Percentiles rank a stretch among this genome's conserved stretches.
These are phyloP conservation scores for Fragilaria crotonensis DNA, from an alignment of 108 stramenopile species.

Conservation along the genomic window DNA sequence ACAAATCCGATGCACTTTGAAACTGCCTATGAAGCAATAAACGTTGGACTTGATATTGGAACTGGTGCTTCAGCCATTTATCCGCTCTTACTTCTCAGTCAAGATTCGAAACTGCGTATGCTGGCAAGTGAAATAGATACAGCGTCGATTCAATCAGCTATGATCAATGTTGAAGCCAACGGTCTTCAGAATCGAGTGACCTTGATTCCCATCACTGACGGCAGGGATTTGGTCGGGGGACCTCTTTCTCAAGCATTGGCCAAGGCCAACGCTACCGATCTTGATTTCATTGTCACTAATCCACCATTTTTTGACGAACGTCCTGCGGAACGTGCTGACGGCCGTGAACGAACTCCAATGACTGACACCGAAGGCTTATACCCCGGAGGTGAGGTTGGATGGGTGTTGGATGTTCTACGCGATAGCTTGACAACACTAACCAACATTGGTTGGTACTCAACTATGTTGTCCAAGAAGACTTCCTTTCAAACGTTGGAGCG, in stretches of 20 bases:
- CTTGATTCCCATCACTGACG: slow-evolving; percentile 30
- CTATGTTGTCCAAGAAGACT: slow-evolving; percentile 75
- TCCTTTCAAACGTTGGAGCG: slow-evolving; percentile 34
- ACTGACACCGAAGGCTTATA: slow-evolving; percentile 58
- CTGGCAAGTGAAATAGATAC: slow-evolving; percentile 82
- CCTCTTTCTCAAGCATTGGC: slow-evolving; percentile 4
- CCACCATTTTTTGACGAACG: slow-evolving; percentile 85
- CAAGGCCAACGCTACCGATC: neutral
- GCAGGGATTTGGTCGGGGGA: neutral
- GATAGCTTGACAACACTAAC: slow-evolving; percentile 44
- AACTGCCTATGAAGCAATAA: neutral
- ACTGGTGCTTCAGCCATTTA: slow-evolving; percentile 87
- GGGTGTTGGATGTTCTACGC: slow-evolving; percentile 42
- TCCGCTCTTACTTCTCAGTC: slow-evolving; percentile 55
- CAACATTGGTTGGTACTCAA: slow-evolving; percentile 66
- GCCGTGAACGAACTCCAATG: slow-evolving; percentile 60
- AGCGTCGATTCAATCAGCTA: slow-evolving; percentile 59
- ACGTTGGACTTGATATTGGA: slow-evolving; percentile 78
- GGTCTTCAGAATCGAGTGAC: slow-evolving; percentile 39
- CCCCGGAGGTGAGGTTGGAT: slow-evolving; percentile 42
- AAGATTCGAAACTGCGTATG: slow-evolving; percentile 42
- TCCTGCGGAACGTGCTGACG: slow-evolving; percentile 53
- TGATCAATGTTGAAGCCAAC: slow-evolving; percentile 66
- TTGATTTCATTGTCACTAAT: slow-evolving; percentile 91
- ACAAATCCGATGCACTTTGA: slow-evolving; percentile 12